Evolutionary conservation across 1,139 yeast species (phyloP).

Genomic region (Barnettozyma hawaiiensis): DNA sequence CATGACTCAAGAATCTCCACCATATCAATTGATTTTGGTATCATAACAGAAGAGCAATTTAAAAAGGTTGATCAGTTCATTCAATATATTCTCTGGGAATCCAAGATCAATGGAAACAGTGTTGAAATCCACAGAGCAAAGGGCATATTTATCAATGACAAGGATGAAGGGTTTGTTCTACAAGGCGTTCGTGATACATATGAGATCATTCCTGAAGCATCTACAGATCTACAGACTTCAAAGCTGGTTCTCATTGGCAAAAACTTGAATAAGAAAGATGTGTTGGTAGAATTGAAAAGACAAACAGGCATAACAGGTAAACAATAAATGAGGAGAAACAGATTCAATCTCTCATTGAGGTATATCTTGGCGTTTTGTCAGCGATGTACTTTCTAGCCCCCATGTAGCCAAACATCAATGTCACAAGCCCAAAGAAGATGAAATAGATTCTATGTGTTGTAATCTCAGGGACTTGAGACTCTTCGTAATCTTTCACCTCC

Average conservation of each 20-base stretch:
- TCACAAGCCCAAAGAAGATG: conserved; percentile 18
- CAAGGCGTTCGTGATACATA: conserved; percentile 94
- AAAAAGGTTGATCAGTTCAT: conserved; percentile 50
- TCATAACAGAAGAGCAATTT: conserved; percentile 33
- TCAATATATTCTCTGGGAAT: conserved; percentile 68
- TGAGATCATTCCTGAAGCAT: conserved; percentile 58
- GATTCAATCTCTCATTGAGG: conserved; percentile 24
- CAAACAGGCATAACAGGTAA: conserved; percentile 17
- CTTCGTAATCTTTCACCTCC: conserved; percentile 23
- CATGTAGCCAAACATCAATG: conserved; percentile 17
- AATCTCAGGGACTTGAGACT: conserved; percentile 17
- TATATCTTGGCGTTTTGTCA: conserved; percentile 16
- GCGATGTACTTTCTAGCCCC: conserved; percentile 9
- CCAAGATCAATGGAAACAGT: conserved; percentile 34
- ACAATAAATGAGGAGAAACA: not conserved
- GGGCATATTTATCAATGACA: conserved; percentile 52
- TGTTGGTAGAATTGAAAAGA: conserved; percentile 24
- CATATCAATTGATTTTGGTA: conserved; percentile 48
- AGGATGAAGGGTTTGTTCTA: conserved; percentile 43
- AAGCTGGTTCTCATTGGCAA: conserved; percentile 86
- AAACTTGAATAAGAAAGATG: conserved; percentile 35
- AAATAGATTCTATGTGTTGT: conserved; percentile 16
- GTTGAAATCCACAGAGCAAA: conserved; percentile 79
- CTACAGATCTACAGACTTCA: conserved; percentile 34
- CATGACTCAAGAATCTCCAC: conserved; percentile 64